Base-by-base conservation (phyloP, 202 grass and related monocot genomes). In the Tripidium arundinaceum region DNA sequence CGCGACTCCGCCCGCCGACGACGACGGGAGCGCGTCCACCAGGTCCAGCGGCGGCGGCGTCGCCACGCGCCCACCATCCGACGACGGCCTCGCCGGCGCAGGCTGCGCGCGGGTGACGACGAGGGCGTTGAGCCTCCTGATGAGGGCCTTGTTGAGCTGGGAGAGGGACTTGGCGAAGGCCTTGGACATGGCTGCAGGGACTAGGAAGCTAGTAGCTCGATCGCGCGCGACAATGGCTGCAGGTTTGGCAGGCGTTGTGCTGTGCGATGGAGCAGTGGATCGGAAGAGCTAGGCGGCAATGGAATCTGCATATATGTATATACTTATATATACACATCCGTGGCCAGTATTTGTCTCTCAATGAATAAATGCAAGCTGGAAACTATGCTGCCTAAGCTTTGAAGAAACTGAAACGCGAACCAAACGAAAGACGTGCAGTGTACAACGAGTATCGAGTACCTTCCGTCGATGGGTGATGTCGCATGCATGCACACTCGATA, bases 121-220 rank as follows among this genome's bases (percentile, higher is more conserved):
- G 58, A 79, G 58, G 50, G 81, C 21, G 16, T 65, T 89, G 33
- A 90, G 82, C 52, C 84, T 83, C 59, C 72, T 87, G 13, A 82
- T 9, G 62, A 97, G 77, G 49, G 75, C 65, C 68, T 74, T 83
- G 86, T 87, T 87, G 72, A 89, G 83, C 31, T 77, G 13, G 34
- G 90, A 59, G 40, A 90, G 59, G 41, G 87, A 84, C 68, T 68
- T 88, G 75, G 66, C 68, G 55, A 90, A 85, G 68, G 74, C 68
- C 73, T 92, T 90, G 25, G 83, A 77, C 91, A 93, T 93, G 25
- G 37, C 27, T 8, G n/a, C 5, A 41, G 11, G 39, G 62, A 16
- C 18, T 43, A 24, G 8, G 19, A 15, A 0, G 18, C 8, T 13
- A 5, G 46, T 2, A 21, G 50, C 19, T 54, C 19, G n/a, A 42